Percentiles rank a stretch among this genome's conserved stretches.
Conservation (phyloP, 352 stramenopile species). For the Globisporangium paddicum region DNA sequence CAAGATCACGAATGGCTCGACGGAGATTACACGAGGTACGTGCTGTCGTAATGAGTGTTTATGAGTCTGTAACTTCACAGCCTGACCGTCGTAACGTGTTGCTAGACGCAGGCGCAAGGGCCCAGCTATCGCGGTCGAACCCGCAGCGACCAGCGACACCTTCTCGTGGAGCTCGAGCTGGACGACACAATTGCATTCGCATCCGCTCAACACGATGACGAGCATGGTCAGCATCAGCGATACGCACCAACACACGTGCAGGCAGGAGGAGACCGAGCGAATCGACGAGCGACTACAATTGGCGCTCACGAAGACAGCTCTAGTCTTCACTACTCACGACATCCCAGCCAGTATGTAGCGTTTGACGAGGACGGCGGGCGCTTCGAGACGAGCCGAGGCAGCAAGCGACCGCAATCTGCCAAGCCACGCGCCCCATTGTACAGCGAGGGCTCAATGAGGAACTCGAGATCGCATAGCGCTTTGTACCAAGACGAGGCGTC, state of each 20-base stretch:
- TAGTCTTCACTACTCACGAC: not conserved
- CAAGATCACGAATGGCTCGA: not conserved
- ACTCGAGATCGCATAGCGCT: not conserved
- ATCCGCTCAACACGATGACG: conserved; percentile 1
- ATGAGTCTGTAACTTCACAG: not conserved
- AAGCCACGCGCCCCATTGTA: not conserved
- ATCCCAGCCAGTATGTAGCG: not conserved
- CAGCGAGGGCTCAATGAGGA: not conserved
- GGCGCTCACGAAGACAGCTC: not conserved
- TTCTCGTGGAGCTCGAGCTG: conserved; percentile 67
- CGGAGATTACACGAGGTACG: conserved; percentile 4
- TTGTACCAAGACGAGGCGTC: not conserved
- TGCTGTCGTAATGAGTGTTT: not conserved
- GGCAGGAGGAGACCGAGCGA: not conserved
- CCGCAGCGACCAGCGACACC: conserved; percentile 26
- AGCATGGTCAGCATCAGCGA: conserved; percentile 2
- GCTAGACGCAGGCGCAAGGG: not conserved
- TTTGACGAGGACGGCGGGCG: not conserved
- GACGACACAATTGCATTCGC: conserved; percentile 36
- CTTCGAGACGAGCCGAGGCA: not conserved
- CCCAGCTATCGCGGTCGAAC: conserved; percentile 4
- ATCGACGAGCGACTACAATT: not conserved
- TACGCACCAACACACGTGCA: conserved; percentile 15
- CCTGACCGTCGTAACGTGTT: not conserved
- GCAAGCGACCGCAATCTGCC: conserved; percentile 4